Conservation (phyloP, 2,329 filamentous ascomycete genomes). For the Diaporthe humulicola region DNA sequence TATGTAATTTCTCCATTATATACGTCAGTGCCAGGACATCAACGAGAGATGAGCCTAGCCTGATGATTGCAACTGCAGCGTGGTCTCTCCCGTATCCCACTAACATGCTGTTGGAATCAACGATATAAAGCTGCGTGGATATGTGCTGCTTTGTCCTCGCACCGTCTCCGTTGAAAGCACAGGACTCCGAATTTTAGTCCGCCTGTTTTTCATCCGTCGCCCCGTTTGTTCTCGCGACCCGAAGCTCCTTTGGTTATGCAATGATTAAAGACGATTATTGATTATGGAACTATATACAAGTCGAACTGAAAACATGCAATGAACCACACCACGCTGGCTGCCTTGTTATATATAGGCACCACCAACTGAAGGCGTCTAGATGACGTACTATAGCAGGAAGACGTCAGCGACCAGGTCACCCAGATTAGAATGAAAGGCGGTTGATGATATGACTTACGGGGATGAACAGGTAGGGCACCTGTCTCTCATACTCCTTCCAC, state of each 20-base stretch:
- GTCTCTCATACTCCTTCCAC: conserved; percentile 84
- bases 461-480: conserved; percentile 87
- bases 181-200: not conserved
- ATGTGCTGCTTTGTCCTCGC: not conserved
- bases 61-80: not conserved
- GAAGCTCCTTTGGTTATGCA: conserved; percentile 5
- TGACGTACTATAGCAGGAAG: conserved; percentile 53
- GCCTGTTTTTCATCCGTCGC: not conserved
- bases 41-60: not conserved
- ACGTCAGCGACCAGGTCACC: not conserved
- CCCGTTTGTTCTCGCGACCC: not conserved
- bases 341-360: not conserved
- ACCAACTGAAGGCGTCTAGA: conserved; percentile 47
- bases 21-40: not conserved
- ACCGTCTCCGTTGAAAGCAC: not conserved
- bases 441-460: conserved; percentile 53
- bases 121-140: not conserved
- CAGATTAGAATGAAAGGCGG: conserved; percentile 60
- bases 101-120: not conserved
- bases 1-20: not conserved
- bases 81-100: not conserved
- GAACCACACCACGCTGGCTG: too few relatives aligned
- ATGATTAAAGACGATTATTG: conserved; percentile 33
- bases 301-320: conserved; percentile 27
- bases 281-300: conserved; percentile 35